These are phyloP conservation scores for Fusarium sp. DNA, from an alignment of 2,329 filamentous ascomycete species.

Conservation along the genomic window DNA sequence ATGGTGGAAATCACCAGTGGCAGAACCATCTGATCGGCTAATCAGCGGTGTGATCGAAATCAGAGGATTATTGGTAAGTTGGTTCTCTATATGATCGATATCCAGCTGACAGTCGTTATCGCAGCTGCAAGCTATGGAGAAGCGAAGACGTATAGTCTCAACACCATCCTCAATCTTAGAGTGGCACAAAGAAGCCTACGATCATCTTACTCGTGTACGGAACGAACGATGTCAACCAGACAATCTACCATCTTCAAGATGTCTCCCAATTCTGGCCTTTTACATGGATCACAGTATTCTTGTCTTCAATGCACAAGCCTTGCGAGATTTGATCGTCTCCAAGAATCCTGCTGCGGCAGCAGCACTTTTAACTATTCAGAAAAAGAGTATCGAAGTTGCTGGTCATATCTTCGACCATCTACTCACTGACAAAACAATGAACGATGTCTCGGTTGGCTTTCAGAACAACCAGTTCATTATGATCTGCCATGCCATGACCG, in stretches of 20 bases:
- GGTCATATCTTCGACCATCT: background rate
- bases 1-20: constrained; percentile 14
- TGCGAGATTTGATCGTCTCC: background rate
- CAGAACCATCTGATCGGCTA: constrained; percentile 16
- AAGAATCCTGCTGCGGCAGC: background rate
- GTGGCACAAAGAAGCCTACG: constrained; percentile 15
- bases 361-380: background rate
- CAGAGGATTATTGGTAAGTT: constrained; percentile 5
- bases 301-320: constrained; percentile 5
- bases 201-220: background rate
- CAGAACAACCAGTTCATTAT: constrained; percentile 25
- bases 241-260: background rate
- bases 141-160: background rate
- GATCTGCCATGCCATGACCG: constrained; percentile 11
- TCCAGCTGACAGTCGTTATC: background rate
- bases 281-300: constrained; percentile 21
- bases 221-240: constrained; percentile 9
- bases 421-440: background rate
- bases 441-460: constrained; percentile 5
- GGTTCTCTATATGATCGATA: fast-evolving
- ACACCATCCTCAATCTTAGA: constrained; percentile 4
- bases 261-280: background rate
- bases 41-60: constrained; percentile 13
- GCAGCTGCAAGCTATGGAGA: constrained; percentile 9
- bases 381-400: constrained; percentile 1